A percentile compares a stretch with the other conserved stretches of the same genome.
Evolutionary conservation across 139 green algal species (phyloP).

Genomic region (Chlamydomonas sp.): DNA sequence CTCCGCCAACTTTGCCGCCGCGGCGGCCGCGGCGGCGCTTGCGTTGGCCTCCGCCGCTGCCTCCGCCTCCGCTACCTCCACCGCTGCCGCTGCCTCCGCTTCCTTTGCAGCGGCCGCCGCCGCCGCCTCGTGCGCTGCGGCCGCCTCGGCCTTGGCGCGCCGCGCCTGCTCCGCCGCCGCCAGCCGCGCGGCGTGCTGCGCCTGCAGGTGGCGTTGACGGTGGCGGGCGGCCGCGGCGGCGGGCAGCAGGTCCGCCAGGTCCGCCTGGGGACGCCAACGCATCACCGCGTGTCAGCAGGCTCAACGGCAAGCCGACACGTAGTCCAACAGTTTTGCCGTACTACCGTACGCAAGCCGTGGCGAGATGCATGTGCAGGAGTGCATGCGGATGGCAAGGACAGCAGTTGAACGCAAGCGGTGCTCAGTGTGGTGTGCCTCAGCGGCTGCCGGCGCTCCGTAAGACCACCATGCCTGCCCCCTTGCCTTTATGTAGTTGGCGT

Average conservation of each 20-base stretch:
- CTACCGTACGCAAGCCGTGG: not conserved
- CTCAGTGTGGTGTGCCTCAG: too few relatives aligned
- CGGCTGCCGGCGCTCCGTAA: too few relatives aligned
- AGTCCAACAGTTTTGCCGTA: too few relatives aligned
- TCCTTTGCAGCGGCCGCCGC: not conserved
- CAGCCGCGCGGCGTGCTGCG: constrained; percentile 23
- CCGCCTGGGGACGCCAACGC: not conserved
- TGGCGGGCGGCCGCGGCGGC: not conserved
- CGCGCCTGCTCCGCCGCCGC: not conserved
- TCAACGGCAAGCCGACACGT: too few relatives aligned
- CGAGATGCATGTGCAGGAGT: not conserved
- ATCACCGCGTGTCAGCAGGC: too few relatives aligned
- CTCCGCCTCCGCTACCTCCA: not conserved
- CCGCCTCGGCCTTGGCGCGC: not conserved
- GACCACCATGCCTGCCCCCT: not conserved
- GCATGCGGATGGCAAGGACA: too few relatives aligned
- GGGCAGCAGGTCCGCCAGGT: not conserved
- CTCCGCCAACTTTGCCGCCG: not conserved
- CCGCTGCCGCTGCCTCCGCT: not conserved
- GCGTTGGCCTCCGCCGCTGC: not conserved
- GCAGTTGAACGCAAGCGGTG: too few relatives aligned
- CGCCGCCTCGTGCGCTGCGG: not conserved
- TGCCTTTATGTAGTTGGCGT: constrained; percentile 6
- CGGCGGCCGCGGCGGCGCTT: not conserved
- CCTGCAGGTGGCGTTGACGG: constrained; percentile 3